These are phyloP conservation scores for Hymenoscyphus albidus DNA, from an alignment of 2,329 filamentous ascomycete species.

Conservation along the genomic window DNA sequence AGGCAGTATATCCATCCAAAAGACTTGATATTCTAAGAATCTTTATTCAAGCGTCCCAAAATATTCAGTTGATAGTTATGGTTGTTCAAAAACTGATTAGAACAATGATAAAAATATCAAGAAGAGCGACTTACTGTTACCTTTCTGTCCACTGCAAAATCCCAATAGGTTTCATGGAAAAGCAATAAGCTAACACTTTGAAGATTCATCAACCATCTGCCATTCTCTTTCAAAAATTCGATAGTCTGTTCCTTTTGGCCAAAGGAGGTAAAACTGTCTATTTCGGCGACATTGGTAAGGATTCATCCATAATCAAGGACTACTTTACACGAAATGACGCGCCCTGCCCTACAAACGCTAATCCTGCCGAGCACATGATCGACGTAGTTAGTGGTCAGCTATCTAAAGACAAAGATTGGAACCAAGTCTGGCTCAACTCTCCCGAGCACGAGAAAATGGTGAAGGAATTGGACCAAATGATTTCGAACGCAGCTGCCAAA, in stretches of 20 bases:
- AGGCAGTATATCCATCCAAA: too few relatives aligned
- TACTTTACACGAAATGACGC: slow-evolving; percentile 57
- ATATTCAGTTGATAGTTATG: too few relatives aligned
- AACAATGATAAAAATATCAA: too few relatives aligned
- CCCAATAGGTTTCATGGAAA: neutral
- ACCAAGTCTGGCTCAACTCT: slow-evolving; percentile 61
- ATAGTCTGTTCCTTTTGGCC: slow-evolving; percentile 60
- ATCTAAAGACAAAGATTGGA: slow-evolving; percentile 60
- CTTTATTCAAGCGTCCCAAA: too few relatives aligned
- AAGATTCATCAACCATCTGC: slow-evolving; percentile 51
- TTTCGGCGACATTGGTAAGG: slow-evolving; percentile 62
- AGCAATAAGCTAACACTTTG: neutral
- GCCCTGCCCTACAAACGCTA: slow-evolving; percentile 38
- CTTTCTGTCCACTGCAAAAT: neutral
- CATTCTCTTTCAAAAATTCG: slow-evolving; percentile 53
- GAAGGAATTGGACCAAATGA: slow-evolving; percentile 56
- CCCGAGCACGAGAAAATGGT: slow-evolving; percentile 50
- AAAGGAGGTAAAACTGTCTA: slow-evolving; percentile 65
- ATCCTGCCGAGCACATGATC: slow-evolving; percentile 45
- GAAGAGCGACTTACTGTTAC: neutral
- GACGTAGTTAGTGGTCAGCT: slow-evolving; percentile 46
- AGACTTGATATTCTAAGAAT: too few relatives aligned
- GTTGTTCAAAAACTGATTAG: too few relatives aligned
- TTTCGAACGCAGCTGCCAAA: slow-evolving; percentile 42
- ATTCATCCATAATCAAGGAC: slow-evolving; percentile 52